Conservation (phyloP, 139 green algal species). For the Volvox reticuliferus region DNA sequence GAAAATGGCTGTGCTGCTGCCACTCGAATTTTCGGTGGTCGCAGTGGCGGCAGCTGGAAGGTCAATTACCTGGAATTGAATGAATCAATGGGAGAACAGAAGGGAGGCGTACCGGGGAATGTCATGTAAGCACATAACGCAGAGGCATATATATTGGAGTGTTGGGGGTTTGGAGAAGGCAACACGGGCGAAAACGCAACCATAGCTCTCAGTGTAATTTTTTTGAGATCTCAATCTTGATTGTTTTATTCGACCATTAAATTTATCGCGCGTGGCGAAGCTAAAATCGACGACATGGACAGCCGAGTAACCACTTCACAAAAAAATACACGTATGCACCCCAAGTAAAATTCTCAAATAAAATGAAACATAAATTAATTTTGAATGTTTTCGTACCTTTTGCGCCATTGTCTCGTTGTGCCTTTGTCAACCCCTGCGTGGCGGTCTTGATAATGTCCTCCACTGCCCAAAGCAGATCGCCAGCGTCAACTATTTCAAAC, state of each 20-base stretch:
- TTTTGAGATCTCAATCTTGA: background rate
- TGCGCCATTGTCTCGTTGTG: constrained; percentile 5
- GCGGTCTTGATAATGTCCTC: background rate
- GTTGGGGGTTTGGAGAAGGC: no score
- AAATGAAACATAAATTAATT: no score
- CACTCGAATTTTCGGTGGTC: background rate
- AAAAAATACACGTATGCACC: background rate
- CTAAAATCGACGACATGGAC: no score
- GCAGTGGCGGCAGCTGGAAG: background rate
- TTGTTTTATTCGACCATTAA: no score
- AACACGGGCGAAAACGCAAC: background rate
- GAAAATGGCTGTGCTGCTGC: background rate
- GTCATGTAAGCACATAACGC: no score
- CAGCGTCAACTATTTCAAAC: background rate
- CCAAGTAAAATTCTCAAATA: background rate
- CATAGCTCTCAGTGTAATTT: background rate
- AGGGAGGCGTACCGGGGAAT: no score
- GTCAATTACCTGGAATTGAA: constrained; percentile 4
- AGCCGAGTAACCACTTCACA: no score
- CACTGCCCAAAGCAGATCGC: no score
- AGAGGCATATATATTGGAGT: no score
- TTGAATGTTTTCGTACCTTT: background rate
- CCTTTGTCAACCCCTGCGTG: background rate
- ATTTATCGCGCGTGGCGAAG: no score
- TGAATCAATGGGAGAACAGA: no score